A percentile compares a stretch with the other conserved stretches of the same genome.
Conservation (phyloP, 768 basidiomycete genomes). For the Dacryopinax primogenitus region DNA sequence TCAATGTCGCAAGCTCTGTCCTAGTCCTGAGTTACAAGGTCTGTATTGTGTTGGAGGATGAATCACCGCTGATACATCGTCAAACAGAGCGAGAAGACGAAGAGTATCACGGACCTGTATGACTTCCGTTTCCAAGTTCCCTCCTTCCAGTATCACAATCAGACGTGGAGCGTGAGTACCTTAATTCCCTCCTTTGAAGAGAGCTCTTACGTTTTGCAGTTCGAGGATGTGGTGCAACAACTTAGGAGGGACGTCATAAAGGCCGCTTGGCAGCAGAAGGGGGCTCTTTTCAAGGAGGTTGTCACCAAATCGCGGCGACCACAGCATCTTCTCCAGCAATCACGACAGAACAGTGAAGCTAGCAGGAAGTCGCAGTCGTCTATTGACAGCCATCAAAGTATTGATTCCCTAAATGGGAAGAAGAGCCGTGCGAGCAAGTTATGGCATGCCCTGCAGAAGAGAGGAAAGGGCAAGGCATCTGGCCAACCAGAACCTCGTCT, state of each 20-base stretch:
- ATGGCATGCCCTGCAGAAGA: constrained; percentile 1
- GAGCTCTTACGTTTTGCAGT: neutral
- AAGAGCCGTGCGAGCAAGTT: neutral
- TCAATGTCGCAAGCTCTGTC: constrained; percentile 55
- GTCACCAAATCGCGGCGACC: constrained; percentile 17
- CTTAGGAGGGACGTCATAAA: constrained; percentile 15
- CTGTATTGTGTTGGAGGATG: constrained; percentile 9
- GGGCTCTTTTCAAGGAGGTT: constrained; percentile 21
- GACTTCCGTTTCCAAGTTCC: constrained; percentile 80
- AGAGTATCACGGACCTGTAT: constrained; percentile 34
- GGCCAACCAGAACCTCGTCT: neutral
- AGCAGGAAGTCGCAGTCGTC: neutral
- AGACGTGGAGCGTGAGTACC: constrained; percentile 62
- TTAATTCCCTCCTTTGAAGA: neutral
- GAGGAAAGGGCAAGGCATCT: neutral
- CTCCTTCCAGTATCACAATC: constrained; percentile 66
- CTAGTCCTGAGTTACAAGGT: constrained; percentile 49
- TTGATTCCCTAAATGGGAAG: neutral
- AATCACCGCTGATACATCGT: constrained; percentile 28
- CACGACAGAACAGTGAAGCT: neutral
- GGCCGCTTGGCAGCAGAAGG: constrained; percentile 24
- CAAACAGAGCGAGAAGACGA: constrained; percentile 22
- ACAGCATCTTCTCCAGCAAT: constrained; percentile 13
- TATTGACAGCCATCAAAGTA: neutral
- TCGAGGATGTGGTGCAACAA: constrained; percentile 3